Conservation (phyloP, 257 asterid species). For the Coffea canephora region DNA sequence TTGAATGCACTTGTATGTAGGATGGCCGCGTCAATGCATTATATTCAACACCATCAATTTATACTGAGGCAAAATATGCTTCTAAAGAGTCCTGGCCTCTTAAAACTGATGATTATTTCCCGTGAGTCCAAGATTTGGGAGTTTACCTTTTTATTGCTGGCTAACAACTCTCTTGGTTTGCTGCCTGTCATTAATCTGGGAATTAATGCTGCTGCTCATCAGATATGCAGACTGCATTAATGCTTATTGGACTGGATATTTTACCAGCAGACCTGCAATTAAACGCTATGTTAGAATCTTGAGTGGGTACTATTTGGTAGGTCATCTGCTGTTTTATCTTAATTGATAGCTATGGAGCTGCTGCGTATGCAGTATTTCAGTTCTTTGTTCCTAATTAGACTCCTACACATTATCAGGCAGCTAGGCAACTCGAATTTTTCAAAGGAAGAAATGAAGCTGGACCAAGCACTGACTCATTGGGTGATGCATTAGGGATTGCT, state of each 20-base stretch:
- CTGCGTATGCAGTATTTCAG: neutral
- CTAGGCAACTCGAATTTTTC: conserved; percentile 78
- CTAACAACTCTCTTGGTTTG: neutral
- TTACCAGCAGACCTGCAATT: conserved; percentile 84
- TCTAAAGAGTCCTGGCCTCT: conserved; percentile 88
- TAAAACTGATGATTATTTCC: conserved; percentile 82
- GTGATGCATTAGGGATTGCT: conserved; percentile 80
- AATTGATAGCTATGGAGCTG: conserved; percentile 4
- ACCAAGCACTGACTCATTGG: conserved; percentile 71
- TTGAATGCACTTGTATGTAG: conserved; percentile 29
- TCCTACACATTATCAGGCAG: conserved; percentile 60
- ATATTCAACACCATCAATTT: conserved; percentile 88
- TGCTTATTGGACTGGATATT: conserved; percentile 98
- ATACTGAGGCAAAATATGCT: conserved; percentile 88
- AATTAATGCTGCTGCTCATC: conserved; percentile 26
- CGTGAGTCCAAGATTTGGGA: conserved; percentile 54
- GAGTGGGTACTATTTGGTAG: conserved; percentile 92
- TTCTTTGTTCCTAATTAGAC: conserved; percentile 17
- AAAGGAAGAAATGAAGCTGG: conserved; percentile 67
- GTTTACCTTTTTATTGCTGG: neutral
- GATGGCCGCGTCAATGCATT: conserved; percentile 99
- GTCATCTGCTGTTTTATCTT: neutral
- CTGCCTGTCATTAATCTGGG: conserved; percentile 9
- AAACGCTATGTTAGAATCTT: conserved; percentile 80
- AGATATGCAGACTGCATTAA: conserved; percentile 90